Evolutionary conservation across 352 stramenopile species (phyloP), one percentile per base, ranked within the genome.

Genomic region (Phytophthora hibernalis): DNA sequence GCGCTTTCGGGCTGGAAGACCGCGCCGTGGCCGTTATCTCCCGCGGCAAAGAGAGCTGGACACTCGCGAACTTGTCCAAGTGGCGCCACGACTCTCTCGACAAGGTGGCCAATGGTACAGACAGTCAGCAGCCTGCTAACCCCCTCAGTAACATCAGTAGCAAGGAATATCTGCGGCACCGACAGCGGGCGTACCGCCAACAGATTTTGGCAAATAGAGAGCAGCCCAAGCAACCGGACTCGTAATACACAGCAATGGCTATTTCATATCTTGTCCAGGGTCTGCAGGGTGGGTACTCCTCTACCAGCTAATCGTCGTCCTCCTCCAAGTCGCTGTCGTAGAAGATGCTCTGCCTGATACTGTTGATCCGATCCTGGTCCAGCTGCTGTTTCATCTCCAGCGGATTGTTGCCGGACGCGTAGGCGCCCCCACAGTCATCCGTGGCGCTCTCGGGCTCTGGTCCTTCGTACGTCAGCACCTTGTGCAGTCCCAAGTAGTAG

Each of bases 401-500:
- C 2, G 80, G 62, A 43, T 87, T 79, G 12, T 62, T 87, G 12
- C 61, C 72, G 33, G 60, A 61, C 42, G 62, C 65, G 59, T 94
- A 91, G 0, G 68, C 72, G 4, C 80, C 79, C 3, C 84, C 79
- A 47, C 89, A 95, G n/a, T 88, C 73, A 57, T 96, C 88, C 30
- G 68, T 35, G 1, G 84, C 54, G 12, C 50, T 74, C 49, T 93
- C 90, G 0, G 90, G 90, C 49, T 90, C 80, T 1, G 75, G 61
- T 43, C 98, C 98, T 69, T 98, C 98, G 52, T 95, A 97, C 68
- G 98, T 98, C 76, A 98, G 92, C 53, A 99, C 97, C 40, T 97
- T 94, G 35, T 99, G 91, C 26, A 83, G 72, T 16, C 87, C 82
- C 24, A 98, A 82, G 33, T 98, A 97, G 70, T 93, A 98, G 7